These are phyloP conservation scores for Colletotrichum liriopes DNA, from an alignment of 2,329 filamentous ascomycete genomes.

Conservation along the genomic window DNA sequence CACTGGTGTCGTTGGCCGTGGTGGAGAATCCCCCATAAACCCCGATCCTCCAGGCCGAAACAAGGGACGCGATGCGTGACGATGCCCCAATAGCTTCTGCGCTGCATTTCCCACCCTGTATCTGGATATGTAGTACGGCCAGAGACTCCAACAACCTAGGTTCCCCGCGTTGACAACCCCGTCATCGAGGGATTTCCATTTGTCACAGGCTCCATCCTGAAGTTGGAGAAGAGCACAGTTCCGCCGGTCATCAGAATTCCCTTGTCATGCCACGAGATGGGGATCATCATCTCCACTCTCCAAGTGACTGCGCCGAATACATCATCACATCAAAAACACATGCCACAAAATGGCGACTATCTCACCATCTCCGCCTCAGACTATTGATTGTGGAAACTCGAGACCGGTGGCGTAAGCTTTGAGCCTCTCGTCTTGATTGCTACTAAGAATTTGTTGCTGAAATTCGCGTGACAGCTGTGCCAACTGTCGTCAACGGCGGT, in stretches of 20 bases:
- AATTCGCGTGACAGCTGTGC: slow-evolving; percentile 49
- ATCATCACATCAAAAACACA: slow-evolving; percentile 10
- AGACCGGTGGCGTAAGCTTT: slow-evolving; percentile 49
- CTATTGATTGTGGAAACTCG: slow-evolving; percentile 28
- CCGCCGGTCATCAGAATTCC: background rate
- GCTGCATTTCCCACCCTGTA: background rate
- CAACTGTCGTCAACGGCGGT: slow-evolving; percentile 53
- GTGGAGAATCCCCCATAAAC: slow-evolving; percentile 15
- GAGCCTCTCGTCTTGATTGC: background rate
- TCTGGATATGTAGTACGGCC: background rate
- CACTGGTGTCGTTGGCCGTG: background rate
- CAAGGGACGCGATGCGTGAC: slow-evolving; percentile 6
- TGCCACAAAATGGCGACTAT: slow-evolving; percentile 19
- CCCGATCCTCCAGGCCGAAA: slow-evolving; percentile 12
- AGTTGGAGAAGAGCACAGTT: slow-evolving; percentile 17
- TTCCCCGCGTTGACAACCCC: slow-evolving; percentile 34
- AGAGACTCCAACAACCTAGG: background rate
- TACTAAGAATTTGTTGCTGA: background rate
- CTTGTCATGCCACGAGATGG: slow-evolving; percentile 15
- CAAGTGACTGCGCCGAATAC: slow-evolving; percentile 1
- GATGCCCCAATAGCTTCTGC: background rate
- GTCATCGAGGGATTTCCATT: slow-evolving; percentile 18
- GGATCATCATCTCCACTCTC: slow-evolving; percentile 25
- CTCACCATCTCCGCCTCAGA: slow-evolving; percentile 26
- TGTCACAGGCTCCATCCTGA: slow-evolving; percentile 34